phyloP scores from a whole-genome alignment of 495 filamentous ascomycete species.

The Ramalina intermedia region DNA sequence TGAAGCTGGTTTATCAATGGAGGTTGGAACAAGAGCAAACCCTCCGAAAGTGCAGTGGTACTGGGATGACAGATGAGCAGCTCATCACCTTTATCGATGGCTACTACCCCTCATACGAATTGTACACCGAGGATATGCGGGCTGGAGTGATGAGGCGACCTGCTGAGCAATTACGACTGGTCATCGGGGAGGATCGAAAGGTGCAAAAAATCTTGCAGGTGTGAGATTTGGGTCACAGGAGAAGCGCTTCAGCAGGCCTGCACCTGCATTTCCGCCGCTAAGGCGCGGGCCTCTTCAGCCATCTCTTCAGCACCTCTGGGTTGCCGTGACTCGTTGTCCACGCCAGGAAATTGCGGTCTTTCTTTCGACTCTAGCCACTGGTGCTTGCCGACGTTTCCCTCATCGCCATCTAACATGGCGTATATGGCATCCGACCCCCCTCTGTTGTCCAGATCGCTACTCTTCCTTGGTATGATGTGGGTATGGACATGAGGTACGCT shows the following conservation, averaged over 20 bases:
- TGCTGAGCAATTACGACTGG: slow-evolving; percentile 50
- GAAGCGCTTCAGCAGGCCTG: neutral
- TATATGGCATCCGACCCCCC: slow-evolving; percentile 57
- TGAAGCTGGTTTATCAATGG: slow-evolving; percentile 75
- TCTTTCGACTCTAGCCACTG: slow-evolving; percentile 13
- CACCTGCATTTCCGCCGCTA: slow-evolving; percentile 39
- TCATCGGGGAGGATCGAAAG: slow-evolving; percentile 52
- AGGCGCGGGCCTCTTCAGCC: slow-evolving; percentile 57
- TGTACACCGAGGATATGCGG: slow-evolving; percentile 56
- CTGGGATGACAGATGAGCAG: slow-evolving; percentile 65
- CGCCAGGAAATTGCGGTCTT: slow-evolving; percentile 35
- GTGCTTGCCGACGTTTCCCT: slow-evolving; percentile 57
- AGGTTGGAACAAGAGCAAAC: slow-evolving; percentile 65
- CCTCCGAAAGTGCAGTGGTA: slow-evolving; percentile 47
- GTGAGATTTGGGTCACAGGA: slow-evolving; percentile 15
- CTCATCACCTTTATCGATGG: slow-evolving; percentile 52
- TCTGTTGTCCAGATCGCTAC: slow-evolving; percentile 34
- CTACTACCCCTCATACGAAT: slow-evolving; percentile 56
- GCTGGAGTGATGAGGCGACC: slow-evolving; percentile 45
- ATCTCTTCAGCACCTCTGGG: slow-evolving; percentile 63
- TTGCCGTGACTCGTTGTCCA: slow-evolving; percentile 55
- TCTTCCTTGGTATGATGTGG: slow-evolving; percentile 74
- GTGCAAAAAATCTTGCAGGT: slow-evolving; percentile 43
- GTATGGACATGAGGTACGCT: slow-evolving; percentile 83
- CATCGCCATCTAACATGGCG: slow-evolving; percentile 66